phyloP scores from a whole-genome alignment of 495 filamentous ascomycete genomes.

The Astrothelium macrocarpum region DNA sequence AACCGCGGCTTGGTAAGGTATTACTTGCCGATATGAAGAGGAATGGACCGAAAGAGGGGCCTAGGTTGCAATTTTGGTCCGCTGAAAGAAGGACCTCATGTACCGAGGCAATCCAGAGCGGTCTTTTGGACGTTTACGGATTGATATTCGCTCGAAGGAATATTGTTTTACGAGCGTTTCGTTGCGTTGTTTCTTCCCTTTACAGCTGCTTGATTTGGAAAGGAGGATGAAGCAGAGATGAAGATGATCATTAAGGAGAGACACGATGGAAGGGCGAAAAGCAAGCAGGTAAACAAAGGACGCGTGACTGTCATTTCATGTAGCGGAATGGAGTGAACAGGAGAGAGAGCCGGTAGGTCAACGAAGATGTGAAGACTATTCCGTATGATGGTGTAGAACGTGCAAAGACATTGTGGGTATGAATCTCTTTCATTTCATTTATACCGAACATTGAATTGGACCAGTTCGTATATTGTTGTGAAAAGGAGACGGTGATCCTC shows the following conservation, averaged over 20 bases:
- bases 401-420: background rate
- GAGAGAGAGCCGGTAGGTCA: too few species aligned
- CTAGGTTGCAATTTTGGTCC: too few species aligned
- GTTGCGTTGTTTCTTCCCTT: background rate
- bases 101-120: too few species aligned
- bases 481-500: background rate
- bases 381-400: background rate
- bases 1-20: too few species aligned
- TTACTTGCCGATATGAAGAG: too few species aligned
- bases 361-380: background rate
- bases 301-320: background rate
- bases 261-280: background rate
- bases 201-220: background rate
- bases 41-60: too few species aligned
- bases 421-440: background rate
- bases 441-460: background rate
- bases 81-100: too few species aligned
- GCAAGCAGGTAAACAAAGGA: background rate
- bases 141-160: too few species aligned
- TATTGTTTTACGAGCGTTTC: background rate
- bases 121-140: too few species aligned
- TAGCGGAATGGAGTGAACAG: background rate
- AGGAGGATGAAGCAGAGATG: background rate
- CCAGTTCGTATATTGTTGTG: background rate
- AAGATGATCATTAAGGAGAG: background rate